Percentiles rank a stretch among this genome's conserved stretches.
Evolutionary conservation across 208 protist genomes (phyloP).

Genomic region (Spongospora subterranea): DNA sequence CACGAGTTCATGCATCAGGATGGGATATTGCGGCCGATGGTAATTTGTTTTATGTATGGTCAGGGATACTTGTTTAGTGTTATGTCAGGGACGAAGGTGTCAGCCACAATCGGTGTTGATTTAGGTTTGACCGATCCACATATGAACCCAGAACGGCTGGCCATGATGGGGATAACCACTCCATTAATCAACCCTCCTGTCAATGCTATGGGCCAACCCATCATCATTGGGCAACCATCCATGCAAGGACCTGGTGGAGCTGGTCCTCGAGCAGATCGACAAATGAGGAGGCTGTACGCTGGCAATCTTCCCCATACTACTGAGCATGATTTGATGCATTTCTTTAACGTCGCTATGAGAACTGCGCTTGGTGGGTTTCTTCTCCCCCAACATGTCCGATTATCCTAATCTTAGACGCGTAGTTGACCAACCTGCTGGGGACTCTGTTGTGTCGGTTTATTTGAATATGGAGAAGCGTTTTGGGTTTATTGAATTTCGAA

Average conservation of each 20-base stretch:
- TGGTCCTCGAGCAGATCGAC: conserved; percentile 14
- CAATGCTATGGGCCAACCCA: conserved; percentile 12
- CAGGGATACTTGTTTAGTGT: not conserved
- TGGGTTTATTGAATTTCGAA: conserved; percentile 66
- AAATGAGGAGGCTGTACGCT: conserved; percentile 41
- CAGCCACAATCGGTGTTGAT: not conserved
- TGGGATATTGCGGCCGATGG: conserved; percentile 51
- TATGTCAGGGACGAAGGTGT: not conserved
- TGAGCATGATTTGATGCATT: conserved; percentile 51
- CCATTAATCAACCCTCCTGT: conserved; percentile 5
- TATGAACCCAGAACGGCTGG: conserved; percentile 29
- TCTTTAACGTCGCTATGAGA: conserved; percentile 60
- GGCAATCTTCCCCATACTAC: conserved; percentile 56
- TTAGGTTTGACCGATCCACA: not conserved
- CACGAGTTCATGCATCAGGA: conserved; percentile 32
- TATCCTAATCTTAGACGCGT: not conserved
- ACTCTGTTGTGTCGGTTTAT: conserved; percentile 62
- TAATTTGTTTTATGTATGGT: not conserved
- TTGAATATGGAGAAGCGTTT: conserved; percentile 65
- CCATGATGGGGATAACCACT: not conserved
- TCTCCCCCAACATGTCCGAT: not conserved
- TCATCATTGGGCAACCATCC: conserved; percentile 45
- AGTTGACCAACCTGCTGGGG: conserved; percentile 48
- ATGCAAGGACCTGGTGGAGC: conserved; percentile 8
- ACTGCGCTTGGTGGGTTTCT: conserved; percentile 12